Evolutionary conservation across 1,139 yeast species (phyloP), one percentile per base, ranked within the genome.

Genomic region (Saccharomycopsis hybrid): DNA sequence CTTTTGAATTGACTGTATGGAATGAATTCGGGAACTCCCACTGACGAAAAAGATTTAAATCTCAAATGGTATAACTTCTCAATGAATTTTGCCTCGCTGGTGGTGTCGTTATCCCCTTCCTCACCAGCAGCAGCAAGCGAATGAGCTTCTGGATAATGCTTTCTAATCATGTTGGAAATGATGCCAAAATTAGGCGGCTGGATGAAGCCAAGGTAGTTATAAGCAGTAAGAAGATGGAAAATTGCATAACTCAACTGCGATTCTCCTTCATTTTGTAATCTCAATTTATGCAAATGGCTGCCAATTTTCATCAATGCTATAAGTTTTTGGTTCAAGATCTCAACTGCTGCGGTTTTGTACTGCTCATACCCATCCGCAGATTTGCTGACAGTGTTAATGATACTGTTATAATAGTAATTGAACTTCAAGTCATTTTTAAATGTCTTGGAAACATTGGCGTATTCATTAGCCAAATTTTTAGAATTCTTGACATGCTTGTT

Each of bases 11-110:
- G 8, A 4, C 65, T 62, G 59, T 67, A 82, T 0, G 69, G 62
- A 2, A 92, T 86, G 47, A 76, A 62, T 32, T 72, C 73, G 0
- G 97, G 97, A 4, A 82, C 82, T 0, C 95, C 96, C 18, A 90
- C 84, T 0, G 90, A 77, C 18, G 86, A 78, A 69, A 86, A 88
- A 2, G 95, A 82, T 62, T 88, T 89, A 76, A 89, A 77, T 56
- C 96, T 75, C 43, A 89, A 67, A 27, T 76, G 70, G 63, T 75
- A 87, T n/a, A 82, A 65, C 41, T 74, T 61, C 54, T 80, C 79
- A 3, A 18, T 8, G 28, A 51, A 51, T 9, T 35, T 8, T 5
- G 18, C 36, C 13, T 31, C 27, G 13, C 29, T 33, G 7, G 29
- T 28, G 3, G 33, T 11, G 18, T 18, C 18, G 18, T 18, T 18